Conservation (phyloP, 192 early-diverging fungal species). For the Coemansia sp. region DNA sequence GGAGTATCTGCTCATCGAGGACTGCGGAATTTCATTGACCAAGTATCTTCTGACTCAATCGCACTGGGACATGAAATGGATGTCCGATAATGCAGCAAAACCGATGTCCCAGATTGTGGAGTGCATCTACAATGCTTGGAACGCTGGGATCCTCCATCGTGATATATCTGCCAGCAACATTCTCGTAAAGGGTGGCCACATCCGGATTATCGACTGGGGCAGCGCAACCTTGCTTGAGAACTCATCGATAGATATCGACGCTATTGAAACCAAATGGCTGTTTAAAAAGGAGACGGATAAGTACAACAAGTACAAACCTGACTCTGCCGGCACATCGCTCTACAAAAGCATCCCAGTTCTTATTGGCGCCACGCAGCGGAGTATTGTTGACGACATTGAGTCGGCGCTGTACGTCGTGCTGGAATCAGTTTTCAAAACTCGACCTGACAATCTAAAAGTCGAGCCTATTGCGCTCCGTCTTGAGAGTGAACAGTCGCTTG, state of each 20-base stretch:
- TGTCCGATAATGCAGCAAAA: neutral
- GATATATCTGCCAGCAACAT: slow-evolving; percentile 1
- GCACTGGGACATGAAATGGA: neutral
- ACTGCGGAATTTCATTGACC: neutral
- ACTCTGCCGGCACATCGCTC: neutral
- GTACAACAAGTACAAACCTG: neutral
- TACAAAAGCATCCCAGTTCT: neutral
- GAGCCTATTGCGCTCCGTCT: too few species aligned
- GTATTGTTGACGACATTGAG: neutral
- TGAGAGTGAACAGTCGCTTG: neutral
- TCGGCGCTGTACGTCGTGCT: slow-evolving; percentile 1
- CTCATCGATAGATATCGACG: neutral
- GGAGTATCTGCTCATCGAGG: slow-evolving; percentile 4
- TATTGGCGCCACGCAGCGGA: neutral
- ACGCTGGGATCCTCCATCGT: slow-evolving; percentile 3
- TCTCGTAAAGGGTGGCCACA: neutral
- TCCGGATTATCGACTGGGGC: slow-evolving; percentile 1
- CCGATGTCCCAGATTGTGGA: neutral
- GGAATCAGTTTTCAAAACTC: neutral
- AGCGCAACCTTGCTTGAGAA: neutral
- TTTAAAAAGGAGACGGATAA: neutral
- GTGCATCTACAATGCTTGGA: neutral
- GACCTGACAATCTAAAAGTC: neutral
- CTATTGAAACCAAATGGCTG: neutral
- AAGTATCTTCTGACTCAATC: neutral